Percentiles rank a stretch among this genome's conserved stretches.
Evolutionary conservation across 2,329 filamentous ascomycete genomes (phyloP).

Genomic region (Ophiostoma pallidulum): DNA sequence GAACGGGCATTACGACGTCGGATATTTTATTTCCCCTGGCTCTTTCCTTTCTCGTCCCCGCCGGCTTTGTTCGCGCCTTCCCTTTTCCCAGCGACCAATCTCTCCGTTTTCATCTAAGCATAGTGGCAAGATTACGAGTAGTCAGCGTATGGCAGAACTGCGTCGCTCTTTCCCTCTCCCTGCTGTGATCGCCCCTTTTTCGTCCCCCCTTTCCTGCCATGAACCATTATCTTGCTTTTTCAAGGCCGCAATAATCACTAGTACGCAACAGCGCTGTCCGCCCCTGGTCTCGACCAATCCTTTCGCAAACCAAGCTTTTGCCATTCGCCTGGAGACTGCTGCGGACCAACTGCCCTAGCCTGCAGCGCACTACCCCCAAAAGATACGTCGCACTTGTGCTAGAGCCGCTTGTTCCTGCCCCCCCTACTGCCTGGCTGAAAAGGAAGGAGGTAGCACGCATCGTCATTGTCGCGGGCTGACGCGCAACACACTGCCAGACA

Average conservation of each 20-base stretch:
- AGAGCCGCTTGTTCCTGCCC: constrained; percentile 2
- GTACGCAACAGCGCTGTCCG: background rate
- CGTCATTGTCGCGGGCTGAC: constrained; percentile 8
- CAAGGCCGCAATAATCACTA: constrained; percentile 1
- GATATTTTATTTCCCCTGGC: too few species aligned
- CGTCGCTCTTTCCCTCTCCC: too few species aligned
- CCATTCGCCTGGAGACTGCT: background rate
- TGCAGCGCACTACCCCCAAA: too few species aligned
- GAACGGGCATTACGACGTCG: too few species aligned
- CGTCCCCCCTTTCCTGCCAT: too few species aligned
- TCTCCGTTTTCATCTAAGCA: too few species aligned
- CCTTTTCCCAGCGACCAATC: background rate
- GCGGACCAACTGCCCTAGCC: too few species aligned
- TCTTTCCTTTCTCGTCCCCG: background rate
- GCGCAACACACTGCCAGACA: background rate
- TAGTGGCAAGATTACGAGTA: too few species aligned
- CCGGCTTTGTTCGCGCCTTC: background rate
- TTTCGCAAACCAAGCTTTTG: constrained; percentile 10
- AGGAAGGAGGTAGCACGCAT: background rate
- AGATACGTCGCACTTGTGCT: constrained; percentile 3
- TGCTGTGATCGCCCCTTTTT: background rate
- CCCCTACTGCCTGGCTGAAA: background rate
- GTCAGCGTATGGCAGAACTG: too few species aligned
- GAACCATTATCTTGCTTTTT: too few species aligned
- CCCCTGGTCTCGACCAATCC: constrained; percentile 9